Conservation (phyloP, 225 moss, liverwort and hornwort genomes). For the Asterella californica region DNA sequence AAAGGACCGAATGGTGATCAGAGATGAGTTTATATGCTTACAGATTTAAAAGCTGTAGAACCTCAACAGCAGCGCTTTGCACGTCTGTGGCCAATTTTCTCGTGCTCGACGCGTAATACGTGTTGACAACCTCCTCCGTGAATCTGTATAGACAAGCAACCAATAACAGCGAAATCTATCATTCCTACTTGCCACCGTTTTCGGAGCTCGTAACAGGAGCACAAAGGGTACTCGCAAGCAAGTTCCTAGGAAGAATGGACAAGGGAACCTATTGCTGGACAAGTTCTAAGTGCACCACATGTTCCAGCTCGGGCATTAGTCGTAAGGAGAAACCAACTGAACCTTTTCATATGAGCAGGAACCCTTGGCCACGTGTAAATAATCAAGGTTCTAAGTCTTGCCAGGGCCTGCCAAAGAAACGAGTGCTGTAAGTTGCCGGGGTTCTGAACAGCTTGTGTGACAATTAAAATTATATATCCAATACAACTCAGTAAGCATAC, state of each 20-base stretch:
- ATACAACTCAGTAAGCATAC: too few species aligned
- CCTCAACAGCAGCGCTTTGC: constrained; percentile 50
- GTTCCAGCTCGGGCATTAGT: background rate
- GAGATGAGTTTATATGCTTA: background rate
- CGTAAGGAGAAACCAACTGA: background rate
- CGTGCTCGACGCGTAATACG: constrained; percentile 48
- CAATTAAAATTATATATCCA: background rate
- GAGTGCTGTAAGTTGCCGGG: background rate
- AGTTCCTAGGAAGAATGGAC: background rate
- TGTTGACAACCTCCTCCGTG: constrained; percentile 53
- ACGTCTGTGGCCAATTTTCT: constrained; percentile 51
- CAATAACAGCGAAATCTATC: background rate
- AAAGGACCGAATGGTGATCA: background rate
- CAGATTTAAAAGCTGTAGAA: constrained; percentile 28
- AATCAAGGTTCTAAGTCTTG: constrained; percentile 56
- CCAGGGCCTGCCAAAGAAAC: constrained; percentile 50
- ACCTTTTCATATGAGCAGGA: constrained; percentile 71
- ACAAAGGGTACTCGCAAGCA: background rate
- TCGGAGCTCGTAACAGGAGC: background rate
- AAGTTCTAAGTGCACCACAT: background rate
- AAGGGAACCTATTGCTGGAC: background rate
- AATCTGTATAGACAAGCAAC: constrained; percentile 44
- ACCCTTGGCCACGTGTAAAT: constrained; percentile 83
- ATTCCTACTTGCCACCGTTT: background rate
- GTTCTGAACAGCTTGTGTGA: background rate